Evolutionary conservation across 208 protist species (phyloP).

Genomic region (Naegleria gruberi): DNA sequence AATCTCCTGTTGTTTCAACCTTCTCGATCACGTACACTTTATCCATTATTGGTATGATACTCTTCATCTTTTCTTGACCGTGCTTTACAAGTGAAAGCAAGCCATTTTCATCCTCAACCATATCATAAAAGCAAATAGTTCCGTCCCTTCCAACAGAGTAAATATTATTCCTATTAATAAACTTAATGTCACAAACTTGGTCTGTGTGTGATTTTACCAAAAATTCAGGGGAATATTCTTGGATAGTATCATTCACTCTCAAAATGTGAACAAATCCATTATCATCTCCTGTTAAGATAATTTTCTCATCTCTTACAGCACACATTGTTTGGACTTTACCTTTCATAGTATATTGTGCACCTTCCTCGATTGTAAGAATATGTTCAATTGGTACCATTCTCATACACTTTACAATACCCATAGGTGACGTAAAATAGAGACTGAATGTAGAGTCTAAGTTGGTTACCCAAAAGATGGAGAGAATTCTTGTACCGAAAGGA

Average conservation of each 20-base stretch:
- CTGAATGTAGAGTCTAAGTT: background rate
- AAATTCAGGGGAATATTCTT: background rate
- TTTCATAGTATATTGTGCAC: background rate
- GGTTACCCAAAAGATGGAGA: background rate
- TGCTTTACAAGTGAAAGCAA: background rate
- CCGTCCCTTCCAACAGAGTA: background rate
- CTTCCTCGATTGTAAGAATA: too few relatives aligned
- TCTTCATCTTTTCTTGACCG: background rate
- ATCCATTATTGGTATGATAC: background rate
- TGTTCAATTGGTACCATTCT: too few relatives aligned
- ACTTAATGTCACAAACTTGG: background rate
- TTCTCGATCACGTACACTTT: background rate
- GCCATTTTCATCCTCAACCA: background rate
- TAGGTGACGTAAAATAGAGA: background rate
- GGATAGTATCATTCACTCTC: background rate
- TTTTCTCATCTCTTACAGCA: background rate
- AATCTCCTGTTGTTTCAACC: background rate
- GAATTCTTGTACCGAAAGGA: background rate
- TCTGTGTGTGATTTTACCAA: background rate
- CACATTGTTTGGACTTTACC: background rate
- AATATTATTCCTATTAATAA: background rate
- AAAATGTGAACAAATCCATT: background rate
- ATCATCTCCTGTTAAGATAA: background rate
- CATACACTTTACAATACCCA: background rate
- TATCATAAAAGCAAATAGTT: background rate